Conservation (phyloP, 306 rosid genomes). For the Cyclanthera cordifolia region DNA sequence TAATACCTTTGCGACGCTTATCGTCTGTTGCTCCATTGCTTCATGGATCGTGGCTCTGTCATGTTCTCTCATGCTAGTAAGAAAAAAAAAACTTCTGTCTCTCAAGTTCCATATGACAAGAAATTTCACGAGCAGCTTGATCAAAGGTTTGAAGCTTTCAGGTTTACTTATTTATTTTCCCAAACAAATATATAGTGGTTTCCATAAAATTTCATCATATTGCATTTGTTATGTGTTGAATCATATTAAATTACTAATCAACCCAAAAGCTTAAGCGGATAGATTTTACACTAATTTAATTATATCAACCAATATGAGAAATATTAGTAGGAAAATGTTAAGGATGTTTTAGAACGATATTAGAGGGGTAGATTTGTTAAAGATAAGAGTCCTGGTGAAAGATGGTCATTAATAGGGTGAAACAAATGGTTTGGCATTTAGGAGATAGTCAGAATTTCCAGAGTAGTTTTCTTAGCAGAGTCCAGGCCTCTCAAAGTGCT, state of each 20-base stretch:
- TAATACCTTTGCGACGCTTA: constrained; percentile 92
- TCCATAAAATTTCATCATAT: not conserved
- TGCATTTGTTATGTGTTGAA: not conserved
- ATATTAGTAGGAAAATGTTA: not conserved
- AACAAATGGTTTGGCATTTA: not conserved
- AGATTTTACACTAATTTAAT: too few relatives aligned
- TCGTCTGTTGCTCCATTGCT: constrained; percentile 99
- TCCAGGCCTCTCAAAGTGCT: not conserved
- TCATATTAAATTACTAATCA: too few relatives aligned
- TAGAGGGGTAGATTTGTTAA: not conserved
- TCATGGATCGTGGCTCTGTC: constrained; percentile 97
- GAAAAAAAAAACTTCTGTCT: not conserved
- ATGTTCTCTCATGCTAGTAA: constrained; percentile 84
- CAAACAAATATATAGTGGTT: not conserved
- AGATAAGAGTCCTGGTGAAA: not conserved
- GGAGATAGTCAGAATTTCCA: not conserved
- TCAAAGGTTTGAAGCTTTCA: not conserved
- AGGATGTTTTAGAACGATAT: not conserved
- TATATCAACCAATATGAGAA: not conserved
- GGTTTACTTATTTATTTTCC: not conserved
- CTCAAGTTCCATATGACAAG: not conserved
- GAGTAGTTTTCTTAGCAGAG: not conserved
- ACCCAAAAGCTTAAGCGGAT: too few relatives aligned
- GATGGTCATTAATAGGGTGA: not conserved
- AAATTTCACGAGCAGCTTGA: not conserved